Evolutionary conservation across 257 asterid species (phyloP).

Genomic region (Nicotiana knightiana): DNA sequence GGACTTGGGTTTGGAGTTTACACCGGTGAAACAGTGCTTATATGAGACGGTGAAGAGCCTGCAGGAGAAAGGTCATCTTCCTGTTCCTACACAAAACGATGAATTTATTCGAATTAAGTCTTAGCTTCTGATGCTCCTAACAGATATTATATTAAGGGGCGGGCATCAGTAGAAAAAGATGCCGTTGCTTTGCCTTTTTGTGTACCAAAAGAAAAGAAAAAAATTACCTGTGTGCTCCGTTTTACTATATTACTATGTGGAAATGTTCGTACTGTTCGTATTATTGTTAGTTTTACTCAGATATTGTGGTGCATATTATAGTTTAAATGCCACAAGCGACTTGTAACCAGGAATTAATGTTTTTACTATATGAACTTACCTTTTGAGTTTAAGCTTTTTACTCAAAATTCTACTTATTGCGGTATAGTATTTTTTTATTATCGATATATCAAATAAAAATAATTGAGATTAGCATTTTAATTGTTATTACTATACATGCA

Average conservation of each 20-base stretch:
- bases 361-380: not conserved
- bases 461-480: too few species aligned
- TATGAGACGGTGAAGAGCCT: conserved; percentile 74
- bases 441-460: too few species aligned
- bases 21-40: conserved; percentile 50
- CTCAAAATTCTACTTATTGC: too few species aligned
- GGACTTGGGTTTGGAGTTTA: conserved; percentile 65
- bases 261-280: not conserved
- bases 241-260: not conserved
- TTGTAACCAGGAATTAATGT: not conserved
- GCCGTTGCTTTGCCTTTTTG: not conserved
- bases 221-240: not conserved
- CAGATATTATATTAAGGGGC: not conserved
- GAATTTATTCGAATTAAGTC: conserved; percentile 35
- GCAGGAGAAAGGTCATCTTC: conserved; percentile 62
- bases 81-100: conserved; percentile 34
- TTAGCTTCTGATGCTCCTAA: not conserved
- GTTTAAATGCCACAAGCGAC: not conserved
- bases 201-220: not conserved
- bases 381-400: too few species aligned
- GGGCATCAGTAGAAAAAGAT: not conserved
- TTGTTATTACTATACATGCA: too few species aligned
- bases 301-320: not conserved
- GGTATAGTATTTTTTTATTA: too few species aligned
- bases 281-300: not conserved